Percentiles rank a stretch among this genome's conserved stretches.
These are phyloP conservation scores for Talaromyces liani DNA, from an alignment of 495 filamentous ascomycete species.

Conservation along the genomic window DNA sequence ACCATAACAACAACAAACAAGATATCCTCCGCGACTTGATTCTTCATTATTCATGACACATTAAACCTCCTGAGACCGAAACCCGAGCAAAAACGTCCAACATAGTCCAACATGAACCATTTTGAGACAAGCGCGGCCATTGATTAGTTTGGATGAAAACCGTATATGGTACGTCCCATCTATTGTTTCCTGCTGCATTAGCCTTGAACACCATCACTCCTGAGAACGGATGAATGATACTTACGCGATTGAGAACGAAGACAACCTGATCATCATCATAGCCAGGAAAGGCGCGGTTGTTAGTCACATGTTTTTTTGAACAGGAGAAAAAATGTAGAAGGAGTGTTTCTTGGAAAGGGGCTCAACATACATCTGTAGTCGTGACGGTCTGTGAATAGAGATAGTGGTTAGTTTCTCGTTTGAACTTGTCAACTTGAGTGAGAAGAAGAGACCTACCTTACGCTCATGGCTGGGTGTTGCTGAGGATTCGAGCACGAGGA, in stretches of 20 bases:
- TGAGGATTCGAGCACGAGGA: constrained; percentile 11
- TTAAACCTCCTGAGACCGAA: no score
- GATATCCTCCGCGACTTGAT: not conserved
- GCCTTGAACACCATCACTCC: not conserved
- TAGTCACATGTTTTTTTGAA: not conserved
- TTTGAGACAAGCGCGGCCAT: no score
- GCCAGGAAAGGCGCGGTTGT: not conserved
- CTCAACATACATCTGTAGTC: not conserved
- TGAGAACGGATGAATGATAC: constrained; percentile 5
- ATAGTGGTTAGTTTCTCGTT: not conserved
- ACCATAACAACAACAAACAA: not conserved
- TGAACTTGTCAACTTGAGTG: not conserved
- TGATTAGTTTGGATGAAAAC: not conserved
- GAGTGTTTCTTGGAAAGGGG: not conserved
- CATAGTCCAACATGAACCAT: no score
- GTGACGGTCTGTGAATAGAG: not conserved
- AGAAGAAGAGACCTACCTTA: constrained; percentile 10
- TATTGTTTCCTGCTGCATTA: not conserved
- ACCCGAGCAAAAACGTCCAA: not conserved
- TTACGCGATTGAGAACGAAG: constrained; percentile 45
- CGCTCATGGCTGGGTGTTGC: constrained; percentile 8
- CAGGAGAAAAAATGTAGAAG: not conserved
- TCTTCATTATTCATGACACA: not conserved
- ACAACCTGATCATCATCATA: constrained; percentile 42
- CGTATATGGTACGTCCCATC: not conserved